Conservation (phyloP, 2,329 filamentous ascomycete genomes). For the Cladosporium sp. region DNA sequence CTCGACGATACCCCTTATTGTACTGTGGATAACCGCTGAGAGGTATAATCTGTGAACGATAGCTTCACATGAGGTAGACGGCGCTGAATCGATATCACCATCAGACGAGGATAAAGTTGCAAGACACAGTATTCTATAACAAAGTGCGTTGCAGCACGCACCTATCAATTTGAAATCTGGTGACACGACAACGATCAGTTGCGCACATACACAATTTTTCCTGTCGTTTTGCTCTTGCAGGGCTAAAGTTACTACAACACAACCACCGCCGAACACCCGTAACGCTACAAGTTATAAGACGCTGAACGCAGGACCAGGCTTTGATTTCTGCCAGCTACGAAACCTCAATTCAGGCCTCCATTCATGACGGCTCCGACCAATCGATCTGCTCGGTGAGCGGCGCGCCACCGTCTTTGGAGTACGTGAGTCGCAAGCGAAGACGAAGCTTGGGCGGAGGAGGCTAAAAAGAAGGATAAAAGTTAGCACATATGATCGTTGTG, state of each 20-base stretch:
- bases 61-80: no score
- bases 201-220: not conserved
- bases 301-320: slow-evolving; percentile 7
- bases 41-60: no score
- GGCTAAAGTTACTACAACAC: not conserved
- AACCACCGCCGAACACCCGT: not conserved
- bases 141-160: not conserved
- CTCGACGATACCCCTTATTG: no score
- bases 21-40: no score
- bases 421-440: slow-evolving; percentile 82
- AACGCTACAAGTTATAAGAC: slow-evolving; percentile 2
- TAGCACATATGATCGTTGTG: not conserved
- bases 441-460: slow-evolving; percentile 69
- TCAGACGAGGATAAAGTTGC: not conserved
- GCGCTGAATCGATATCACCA: no score
- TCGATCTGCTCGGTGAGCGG: slow-evolving; percentile 90
- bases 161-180: not conserved
- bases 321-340: not conserved
- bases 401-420: slow-evolving; percentile 68
- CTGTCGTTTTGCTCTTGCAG: not conserved
- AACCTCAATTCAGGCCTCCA: not conserved
- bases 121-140: not conserved
- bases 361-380: slow-evolving; percentile 75
- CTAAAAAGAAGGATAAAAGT: slow-evolving; percentile 49
- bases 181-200: not conserved